Evolutionary conservation across 2,329 filamentous ascomycete species (phyloP).

Genomic region (Fusarium continuum): DNA sequence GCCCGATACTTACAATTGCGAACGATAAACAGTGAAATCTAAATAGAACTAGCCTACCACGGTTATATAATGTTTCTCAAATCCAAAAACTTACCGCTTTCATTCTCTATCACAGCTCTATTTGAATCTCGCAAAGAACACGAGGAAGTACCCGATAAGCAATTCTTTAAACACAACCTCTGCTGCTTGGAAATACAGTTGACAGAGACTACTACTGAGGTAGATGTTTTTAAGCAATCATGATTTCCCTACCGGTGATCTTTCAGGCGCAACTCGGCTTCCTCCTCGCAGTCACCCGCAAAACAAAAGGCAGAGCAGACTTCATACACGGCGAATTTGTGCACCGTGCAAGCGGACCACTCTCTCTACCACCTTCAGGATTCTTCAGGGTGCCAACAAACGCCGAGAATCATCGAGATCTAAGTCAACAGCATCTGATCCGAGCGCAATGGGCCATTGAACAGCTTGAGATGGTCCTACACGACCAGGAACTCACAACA

Average conservation of each 20-base stretch:
- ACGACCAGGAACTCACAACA: not conserved
- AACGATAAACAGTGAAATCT: not conserved
- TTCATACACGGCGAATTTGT: not conserved
- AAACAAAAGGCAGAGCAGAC: not conserved
- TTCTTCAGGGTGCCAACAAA: not conserved
- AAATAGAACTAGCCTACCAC: not conserved
- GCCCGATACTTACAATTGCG: not conserved
- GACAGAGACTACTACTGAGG: not conserved
- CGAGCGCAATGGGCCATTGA: conserved; percentile 11
- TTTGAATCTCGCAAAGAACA: not conserved
- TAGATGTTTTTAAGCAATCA: not conserved
- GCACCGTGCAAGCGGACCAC: not conserved
- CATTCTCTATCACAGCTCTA: not conserved
- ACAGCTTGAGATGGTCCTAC: not conserved
- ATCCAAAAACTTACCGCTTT: not conserved
- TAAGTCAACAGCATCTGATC: not conserved
- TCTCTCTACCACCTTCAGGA: not conserved
- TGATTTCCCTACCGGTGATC: not conserved
- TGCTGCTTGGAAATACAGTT: not conserved
- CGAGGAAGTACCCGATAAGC: not conserved
- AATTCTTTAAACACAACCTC: not conserved
- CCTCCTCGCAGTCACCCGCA: conserved; percentile 1
- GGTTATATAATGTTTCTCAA: not conserved
- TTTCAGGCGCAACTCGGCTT: conserved; percentile 9
- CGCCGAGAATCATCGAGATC: not conserved